Base-by-base conservation (phyloP, 148 eudicot genomes). In the Diospyros lotus region DNA sequence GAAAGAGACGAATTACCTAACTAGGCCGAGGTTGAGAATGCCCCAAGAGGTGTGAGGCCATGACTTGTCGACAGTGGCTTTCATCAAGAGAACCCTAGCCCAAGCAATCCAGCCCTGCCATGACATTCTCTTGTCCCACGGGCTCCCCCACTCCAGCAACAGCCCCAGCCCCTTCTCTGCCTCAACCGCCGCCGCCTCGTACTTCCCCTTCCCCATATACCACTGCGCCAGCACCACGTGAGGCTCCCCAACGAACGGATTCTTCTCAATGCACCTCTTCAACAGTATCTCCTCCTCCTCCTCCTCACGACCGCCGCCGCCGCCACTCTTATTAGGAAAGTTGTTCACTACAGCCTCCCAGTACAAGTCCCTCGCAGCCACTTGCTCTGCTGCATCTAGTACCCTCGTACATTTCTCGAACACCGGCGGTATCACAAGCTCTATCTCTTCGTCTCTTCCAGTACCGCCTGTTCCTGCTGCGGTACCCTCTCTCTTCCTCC, bases 31-130 rank as follows among this genome's bases (percentile, higher is more conserved):
- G 75, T 90, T 95, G 39, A 92, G 96, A 38, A 95, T 85, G 6
- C 98, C 98, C 92, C 92, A 95, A 56, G 93, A 77, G 71, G 81
- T 84, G 1, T 82, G 66, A 6, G 98, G 98, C 98, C 98, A 95
- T 48, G 90, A 80, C 76, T 41, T 90, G 60, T 92, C 96, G 78
- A n/a, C n/a, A n/a, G 84, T 87, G 2, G 98, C 84, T 76, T 95
- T 92, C 92, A 88, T 92, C 65, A 90, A 60, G 79, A 95, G 50
- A 9, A 92, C 97, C 83, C 98, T 87, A 14, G 79, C 73, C 98
- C 98, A 95, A 72, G 98, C 96, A 80, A 95, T 64, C 98, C 98
- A 95, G 5, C 98, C 98, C 83, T 90, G 93, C 98, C 98, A 95
- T 14, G 96, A 81, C 87, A 80, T 90, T 75, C 98, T 88, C 87